These are phyloP conservation scores for Herpetospermum pedunculosum DNA, from an alignment of 306 rosid species.

Conservation along the genomic window DNA sequence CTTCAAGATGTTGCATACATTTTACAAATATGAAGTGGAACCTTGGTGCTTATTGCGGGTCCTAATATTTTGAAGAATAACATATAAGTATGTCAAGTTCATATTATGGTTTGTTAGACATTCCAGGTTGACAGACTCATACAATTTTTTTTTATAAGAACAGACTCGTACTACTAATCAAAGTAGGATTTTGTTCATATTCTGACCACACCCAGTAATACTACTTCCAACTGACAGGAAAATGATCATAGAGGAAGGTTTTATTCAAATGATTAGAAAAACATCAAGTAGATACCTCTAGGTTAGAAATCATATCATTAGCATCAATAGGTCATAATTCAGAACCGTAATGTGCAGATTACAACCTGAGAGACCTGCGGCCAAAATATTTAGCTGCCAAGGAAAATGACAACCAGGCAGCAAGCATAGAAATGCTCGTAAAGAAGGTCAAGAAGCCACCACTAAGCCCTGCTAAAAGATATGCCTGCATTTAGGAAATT, in stretches of 20 bases:
- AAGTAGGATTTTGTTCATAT: background rate
- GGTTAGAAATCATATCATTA: background rate
- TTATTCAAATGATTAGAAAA: background rate
- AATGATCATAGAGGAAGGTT: background rate
- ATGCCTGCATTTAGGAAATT: conserved; percentile 60
- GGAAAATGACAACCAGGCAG: conserved; percentile 61
- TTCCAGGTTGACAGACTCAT: background rate
- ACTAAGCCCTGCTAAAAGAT: conserved; percentile 68
- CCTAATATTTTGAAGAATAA: background rate
- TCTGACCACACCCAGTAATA: background rate
- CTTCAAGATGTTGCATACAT: background rate
- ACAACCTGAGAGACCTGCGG: conserved; percentile 56
- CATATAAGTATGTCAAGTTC: background rate
- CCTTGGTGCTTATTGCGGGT: too few relatives aligned
- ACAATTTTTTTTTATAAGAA: background rate
- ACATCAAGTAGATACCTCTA: background rate
- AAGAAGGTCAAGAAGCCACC: conserved; percentile 86
- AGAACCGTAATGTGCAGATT: conserved; percentile 6
- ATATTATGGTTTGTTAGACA: background rate
- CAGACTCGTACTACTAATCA: background rate
- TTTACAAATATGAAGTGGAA: background rate
- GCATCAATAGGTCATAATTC: conserved; percentile 1
- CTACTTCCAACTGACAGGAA: background rate
- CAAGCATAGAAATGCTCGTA: conserved; percentile 57
- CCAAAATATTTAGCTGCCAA: conserved; percentile 52